Evolutionary conservation across 179 eudicot species (phyloP).

Genomic region (Camellia oleifera): DNA sequence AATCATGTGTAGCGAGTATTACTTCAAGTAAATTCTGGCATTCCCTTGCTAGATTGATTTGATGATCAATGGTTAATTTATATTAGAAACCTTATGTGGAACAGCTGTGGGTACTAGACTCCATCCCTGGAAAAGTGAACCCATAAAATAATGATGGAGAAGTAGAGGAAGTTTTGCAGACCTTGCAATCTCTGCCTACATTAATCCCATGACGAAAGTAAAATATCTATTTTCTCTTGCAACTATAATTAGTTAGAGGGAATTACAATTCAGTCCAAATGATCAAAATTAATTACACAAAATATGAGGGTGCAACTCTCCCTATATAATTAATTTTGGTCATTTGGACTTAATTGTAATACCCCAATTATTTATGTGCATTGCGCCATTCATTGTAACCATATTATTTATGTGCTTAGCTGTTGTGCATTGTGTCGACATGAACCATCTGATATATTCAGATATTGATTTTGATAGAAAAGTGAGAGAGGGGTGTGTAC

Average conservation of each 20-base stretch:
- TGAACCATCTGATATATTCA: too few relatives aligned
- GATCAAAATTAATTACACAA: too few relatives aligned
- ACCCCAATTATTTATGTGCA: too few relatives aligned
- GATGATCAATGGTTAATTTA: neutral
- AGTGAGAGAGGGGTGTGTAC: too few relatives aligned
- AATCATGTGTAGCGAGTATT: neutral
- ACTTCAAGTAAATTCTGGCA: neutral
- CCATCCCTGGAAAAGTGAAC: constrained; percentile 79
- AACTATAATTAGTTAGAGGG: neutral
- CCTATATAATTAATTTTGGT: too few relatives aligned
- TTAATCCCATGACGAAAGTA: constrained; percentile 78
- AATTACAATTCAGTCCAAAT: too few relatives aligned
- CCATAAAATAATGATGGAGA: constrained; percentile 66
- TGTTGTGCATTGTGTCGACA: too few relatives aligned
- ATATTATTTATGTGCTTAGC: too few relatives aligned
- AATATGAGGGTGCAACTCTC: too few relatives aligned
- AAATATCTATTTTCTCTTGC: constrained; percentile 10
- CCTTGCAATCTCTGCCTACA: constrained; percentile 77
- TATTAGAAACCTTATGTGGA: constrained; percentile 55
- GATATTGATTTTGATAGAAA: too few relatives aligned
- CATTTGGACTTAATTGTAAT: too few relatives aligned
- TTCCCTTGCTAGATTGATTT: neutral
- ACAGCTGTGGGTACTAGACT: constrained; percentile 96
- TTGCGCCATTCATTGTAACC: too few relatives aligned
- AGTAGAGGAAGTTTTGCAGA: constrained; percentile 88